These are phyloP conservation scores for Phylloporus arenicola DNA, from an alignment of 768 basidiomycete species.

Conservation along the genomic window DNA sequence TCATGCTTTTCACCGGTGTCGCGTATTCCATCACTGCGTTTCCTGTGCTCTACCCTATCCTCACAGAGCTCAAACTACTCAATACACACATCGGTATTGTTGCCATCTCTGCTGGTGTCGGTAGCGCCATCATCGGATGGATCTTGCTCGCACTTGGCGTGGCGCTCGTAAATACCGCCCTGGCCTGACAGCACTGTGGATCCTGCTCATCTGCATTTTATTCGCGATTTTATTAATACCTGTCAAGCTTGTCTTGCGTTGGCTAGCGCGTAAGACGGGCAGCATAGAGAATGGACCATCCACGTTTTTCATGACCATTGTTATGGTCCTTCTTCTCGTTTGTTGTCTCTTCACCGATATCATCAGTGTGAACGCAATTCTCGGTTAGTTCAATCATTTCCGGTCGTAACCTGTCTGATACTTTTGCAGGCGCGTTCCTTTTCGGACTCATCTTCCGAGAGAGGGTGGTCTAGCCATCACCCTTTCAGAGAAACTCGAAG, in stretches of 20 bases:
- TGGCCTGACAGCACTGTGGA: conserved; percentile 79
- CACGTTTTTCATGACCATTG: conserved; percentile 82
- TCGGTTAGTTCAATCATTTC: conserved; percentile 43
- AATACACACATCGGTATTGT: conserved; percentile 90
- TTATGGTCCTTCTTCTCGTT: conserved; percentile 76
- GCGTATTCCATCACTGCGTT: conserved; percentile 87
- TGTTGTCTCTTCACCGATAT: conserved; percentile 91
- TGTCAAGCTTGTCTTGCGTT: conserved; percentile 53
- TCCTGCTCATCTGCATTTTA: conserved; percentile 71
- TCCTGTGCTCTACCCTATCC: conserved; percentile 79
- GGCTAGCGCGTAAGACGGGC: conserved; percentile 73
- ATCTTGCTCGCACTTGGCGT: conserved; percentile 83
- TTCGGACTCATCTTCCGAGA: conserved; percentile 76
- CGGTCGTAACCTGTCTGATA: not conserved
- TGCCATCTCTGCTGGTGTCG: conserved; percentile 88
- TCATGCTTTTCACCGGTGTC: conserved; percentile 91
- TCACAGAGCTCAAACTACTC: conserved; percentile 86
- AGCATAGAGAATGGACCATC: conserved; percentile 79
- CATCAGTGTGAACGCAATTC: conserved; percentile 89
- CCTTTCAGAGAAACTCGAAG: conserved; percentile 89
- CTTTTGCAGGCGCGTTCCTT: conserved; percentile 63
- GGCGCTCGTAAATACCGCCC: conserved; percentile 84
- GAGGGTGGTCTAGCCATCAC: conserved; percentile 82
- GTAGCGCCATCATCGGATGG: conserved; percentile 86
- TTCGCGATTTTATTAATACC: conserved; percentile 76